Evolutionary conservation across 2,329 filamentous ascomycete species (phyloP), one percentile per base, ranked within the genome.

Genomic region (Rhynchosporium agropyri): DNA sequence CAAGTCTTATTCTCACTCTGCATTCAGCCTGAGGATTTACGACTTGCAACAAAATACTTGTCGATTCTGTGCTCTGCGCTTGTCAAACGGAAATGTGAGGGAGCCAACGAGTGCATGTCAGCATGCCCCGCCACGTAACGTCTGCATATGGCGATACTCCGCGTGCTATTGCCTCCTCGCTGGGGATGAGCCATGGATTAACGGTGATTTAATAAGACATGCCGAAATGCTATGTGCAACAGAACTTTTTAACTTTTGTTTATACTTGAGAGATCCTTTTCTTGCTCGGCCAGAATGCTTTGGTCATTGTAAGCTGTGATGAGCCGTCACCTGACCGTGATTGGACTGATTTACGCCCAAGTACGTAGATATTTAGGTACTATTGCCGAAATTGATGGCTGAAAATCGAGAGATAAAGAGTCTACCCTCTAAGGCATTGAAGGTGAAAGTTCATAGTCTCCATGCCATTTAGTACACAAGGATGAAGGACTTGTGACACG

Each of bases 181-280:
- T 40, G 36, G 51, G 51, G 20, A 49, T 8, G 6, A 29, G 36
- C 10, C 51, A 28, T 53, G 50, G 31, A 20, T 42, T 20, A 8
- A 54, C 51, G 51, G 51, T 54, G 51, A 54, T 54, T 54, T 54
- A 42, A 54, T 54, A 54, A 54, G 51, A 54, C 51, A 38, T 54
- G 51, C 51, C 40, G 51, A 54, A 15, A 2, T 54, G 51, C 9
- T 38, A 54, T n/a, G 20, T 54, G 51, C 51, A 54, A 54, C 51
- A 42, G 36, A 54, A 42, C 1, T 40, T 38, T 9, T 29, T n/a
- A 13, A 38, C 12, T 51, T 51, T 51, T 15, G n/a, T 29, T 46
- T 46, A n/a, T 13, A 46, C 3, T 5, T 49, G 20, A 5, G 13
- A 26, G 26, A 1, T 49, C 1, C 3, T 1, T 13, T 29, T 29